Base-by-base conservation (phyloP, 2,329 filamentous ascomycete genomes). In the Pyrenophora tritici-repentis region DNA sequence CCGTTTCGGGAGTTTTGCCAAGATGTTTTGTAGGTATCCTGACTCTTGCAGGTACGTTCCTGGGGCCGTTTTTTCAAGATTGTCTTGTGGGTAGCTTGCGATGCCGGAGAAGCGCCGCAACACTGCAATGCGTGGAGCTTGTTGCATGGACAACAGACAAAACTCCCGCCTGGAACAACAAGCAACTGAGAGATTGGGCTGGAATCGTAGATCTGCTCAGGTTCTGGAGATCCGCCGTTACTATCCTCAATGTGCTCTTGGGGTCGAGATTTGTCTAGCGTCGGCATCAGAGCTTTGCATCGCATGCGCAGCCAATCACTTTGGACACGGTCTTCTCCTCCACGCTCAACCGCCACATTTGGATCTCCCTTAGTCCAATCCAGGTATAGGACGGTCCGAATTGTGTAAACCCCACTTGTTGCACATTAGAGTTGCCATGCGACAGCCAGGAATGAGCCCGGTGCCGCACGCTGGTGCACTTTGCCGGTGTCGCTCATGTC, bases 241-340 rank as follows among this genome's bases (percentile, higher is more conserved):
- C 13, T 24, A 31, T 32, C 32, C 6, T 29, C 26, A 29, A 12
- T 33, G 14, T 24, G 14, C 32, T 26, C 10, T 18, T 17, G 43
- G 35, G 44, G 34, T 52, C 49, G 44, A 52, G 49, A 52, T 48
- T 16, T 31, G 36, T 13, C 49, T 52, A 48, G 49, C 44, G 49
- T 34, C 44, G 13, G 29, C 10, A 41, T 42, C 44, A 39, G 31
- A 48, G n/a, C 14, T 18, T 37, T 42, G 38, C 49, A 33, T 52
- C 44, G 44, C 16, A 18, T 42, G 38, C 10, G 16, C 26, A 29
- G 12, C 49, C 49, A 48, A 52, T 52, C 12, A 29, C 34, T 6
- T 18, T 31, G 24, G 18, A 40, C 39, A 24, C 38, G 33, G 32
- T 18, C 38, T 22, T 43, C n/a, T 43, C 38, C 34, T 35, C 24